Evolutionary conservation across 805 yeast genomes (phyloP).

Genomic region (Kazachstania africana): DNA sequence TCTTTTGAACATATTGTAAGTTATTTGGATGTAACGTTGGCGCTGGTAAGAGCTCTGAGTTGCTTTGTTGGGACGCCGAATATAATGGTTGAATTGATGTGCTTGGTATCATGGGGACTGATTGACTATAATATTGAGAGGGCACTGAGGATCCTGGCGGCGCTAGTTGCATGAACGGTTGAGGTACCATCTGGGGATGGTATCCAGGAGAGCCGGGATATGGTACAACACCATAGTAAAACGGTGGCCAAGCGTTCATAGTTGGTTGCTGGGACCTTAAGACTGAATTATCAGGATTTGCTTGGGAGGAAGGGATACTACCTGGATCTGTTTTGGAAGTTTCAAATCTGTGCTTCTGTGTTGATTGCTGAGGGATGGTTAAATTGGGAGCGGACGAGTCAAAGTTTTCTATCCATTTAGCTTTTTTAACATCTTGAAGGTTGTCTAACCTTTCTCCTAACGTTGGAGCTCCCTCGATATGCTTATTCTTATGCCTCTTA

Average conservation of each 20-base stretch:
- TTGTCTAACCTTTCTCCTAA: slow-evolving; percentile 23
- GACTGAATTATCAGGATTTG: not conserved
- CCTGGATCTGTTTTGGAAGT: not conserved
- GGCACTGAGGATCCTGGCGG: slow-evolving; percentile 3
- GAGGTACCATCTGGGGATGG: too few species aligned
- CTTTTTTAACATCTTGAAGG: slow-evolving; percentile 18
- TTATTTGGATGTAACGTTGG: slow-evolving; percentile 16
- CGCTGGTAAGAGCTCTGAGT: slow-evolving; percentile 17
- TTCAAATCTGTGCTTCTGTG: not conserved
- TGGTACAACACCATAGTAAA: slow-evolving; percentile 12
- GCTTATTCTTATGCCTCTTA: slow-evolving; percentile 20
- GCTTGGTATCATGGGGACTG: slow-evolving; percentile 13
- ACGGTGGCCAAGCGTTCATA: slow-evolving; percentile 6
- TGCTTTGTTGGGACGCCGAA: slow-evolving; percentile 10
- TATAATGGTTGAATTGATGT: slow-evolving; percentile 21
- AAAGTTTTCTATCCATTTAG: slow-evolving; percentile 25
- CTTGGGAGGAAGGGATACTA: not conserved
- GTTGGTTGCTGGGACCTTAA: not conserved
- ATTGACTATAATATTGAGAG: slow-evolving; percentile 5
- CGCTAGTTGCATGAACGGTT: too few species aligned
- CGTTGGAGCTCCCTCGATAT: slow-evolving; percentile 16
- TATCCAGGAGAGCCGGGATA: slow-evolving; percentile 14
- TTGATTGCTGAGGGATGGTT: not conserved
- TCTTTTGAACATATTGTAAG: slow-evolving; percentile 5
- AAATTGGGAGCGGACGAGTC: slow-evolving; percentile 18